Conservation (phyloP, 805 yeast species). For the Nakazawaea ambrosiae region DNA sequence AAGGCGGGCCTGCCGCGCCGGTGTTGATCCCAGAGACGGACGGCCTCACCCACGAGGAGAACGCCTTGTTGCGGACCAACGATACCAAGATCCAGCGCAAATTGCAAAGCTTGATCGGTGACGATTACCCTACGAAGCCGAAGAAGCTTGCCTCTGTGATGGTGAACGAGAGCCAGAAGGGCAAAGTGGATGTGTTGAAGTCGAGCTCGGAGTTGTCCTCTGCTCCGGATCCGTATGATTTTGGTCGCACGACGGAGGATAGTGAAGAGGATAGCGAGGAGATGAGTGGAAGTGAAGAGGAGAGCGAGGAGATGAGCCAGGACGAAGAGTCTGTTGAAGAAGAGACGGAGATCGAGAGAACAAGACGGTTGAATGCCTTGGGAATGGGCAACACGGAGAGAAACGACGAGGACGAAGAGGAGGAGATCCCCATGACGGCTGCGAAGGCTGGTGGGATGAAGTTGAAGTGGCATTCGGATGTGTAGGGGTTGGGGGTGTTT, state of each 20-base stretch:
- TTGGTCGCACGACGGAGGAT: background rate
- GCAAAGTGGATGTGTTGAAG: background rate
- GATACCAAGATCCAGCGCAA: slow-evolving; percentile 8
- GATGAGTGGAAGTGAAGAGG: slow-evolving; percentile 3
- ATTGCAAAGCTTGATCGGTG: slow-evolving; percentile 4
- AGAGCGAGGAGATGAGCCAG: slow-evolving; percentile 14
- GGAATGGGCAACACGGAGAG: slow-evolving; percentile 17
- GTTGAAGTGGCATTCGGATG: slow-evolving; percentile 10
- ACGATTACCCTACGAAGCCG: slow-evolving; percentile 13
- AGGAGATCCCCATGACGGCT: slow-evolving; percentile 10
- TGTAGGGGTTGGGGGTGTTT: background rate
- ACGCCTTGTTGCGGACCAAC: slow-evolving; percentile 5
- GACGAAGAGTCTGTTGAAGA: slow-evolving; percentile 19
- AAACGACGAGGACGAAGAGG: slow-evolving; percentile 31
- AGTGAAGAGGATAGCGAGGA: slow-evolving; percentile 13
- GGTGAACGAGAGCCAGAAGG: slow-evolving; percentile 13
- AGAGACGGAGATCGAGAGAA: slow-evolving; percentile 20
- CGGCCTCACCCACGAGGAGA: slow-evolving; percentile 4
- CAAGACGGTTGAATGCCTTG: slow-evolving; percentile 24
- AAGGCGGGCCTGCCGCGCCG: slow-evolving; percentile 1
- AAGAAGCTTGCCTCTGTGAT: slow-evolving; percentile 16
- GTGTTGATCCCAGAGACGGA: slow-evolving; percentile 5
- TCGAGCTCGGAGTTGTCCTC: slow-evolving; percentile 6
- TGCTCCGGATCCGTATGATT: slow-evolving; percentile 18
- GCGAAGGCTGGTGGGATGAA: background rate